These are phyloP conservation scores for Pyrus bretschneideri DNA, from an alignment of 306 rosid species.

Conservation along the genomic window DNA sequence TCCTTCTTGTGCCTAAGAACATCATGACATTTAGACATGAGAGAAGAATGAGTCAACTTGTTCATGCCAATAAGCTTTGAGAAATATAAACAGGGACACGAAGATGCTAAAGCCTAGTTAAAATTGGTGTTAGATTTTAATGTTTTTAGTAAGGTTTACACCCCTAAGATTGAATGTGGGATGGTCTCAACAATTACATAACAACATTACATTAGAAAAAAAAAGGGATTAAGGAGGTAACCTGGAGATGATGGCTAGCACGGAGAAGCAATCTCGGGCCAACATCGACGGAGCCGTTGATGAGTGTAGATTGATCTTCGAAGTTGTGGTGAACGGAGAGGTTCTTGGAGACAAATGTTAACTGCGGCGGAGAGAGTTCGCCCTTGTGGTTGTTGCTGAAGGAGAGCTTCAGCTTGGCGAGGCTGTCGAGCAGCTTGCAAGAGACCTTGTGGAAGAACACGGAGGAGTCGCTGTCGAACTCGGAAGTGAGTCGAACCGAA, in stretches of 20 bases:
- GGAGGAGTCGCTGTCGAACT: constrained; percentile 83
- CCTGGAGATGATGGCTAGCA: constrained; percentile 78
- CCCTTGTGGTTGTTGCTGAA: constrained; percentile 58
- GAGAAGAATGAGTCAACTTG: not conserved
- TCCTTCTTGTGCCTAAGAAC: constrained; percentile 62
- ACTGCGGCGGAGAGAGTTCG: constrained; percentile 53
- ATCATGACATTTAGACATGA: not conserved
- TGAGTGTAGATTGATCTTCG: constrained; percentile 54
- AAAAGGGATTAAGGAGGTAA: not conserved
- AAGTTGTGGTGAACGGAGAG: constrained; percentile 57
- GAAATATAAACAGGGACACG: not conserved
- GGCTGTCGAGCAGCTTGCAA: constrained; percentile 63
- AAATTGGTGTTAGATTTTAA: too few relatives aligned
- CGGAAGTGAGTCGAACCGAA: constrained; percentile 52
- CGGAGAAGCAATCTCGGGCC: constrained; percentile 52
- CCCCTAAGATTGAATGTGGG: not conserved
- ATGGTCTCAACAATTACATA: not conserved
- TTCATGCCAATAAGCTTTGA: not conserved
- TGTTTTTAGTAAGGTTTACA: too few relatives aligned
- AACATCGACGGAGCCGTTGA: constrained; percentile 54
- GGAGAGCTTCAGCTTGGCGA: constrained; percentile 71
- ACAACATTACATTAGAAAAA: not conserved
- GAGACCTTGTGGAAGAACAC: constrained; percentile 68
- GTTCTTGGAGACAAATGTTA: constrained; percentile 57
- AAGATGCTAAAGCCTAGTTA: not conserved